These are phyloP conservation scores for Veloboletus limbatus DNA, from an alignment of 1,284 basidiomycete genomes.

Conservation along the genomic window DNA sequence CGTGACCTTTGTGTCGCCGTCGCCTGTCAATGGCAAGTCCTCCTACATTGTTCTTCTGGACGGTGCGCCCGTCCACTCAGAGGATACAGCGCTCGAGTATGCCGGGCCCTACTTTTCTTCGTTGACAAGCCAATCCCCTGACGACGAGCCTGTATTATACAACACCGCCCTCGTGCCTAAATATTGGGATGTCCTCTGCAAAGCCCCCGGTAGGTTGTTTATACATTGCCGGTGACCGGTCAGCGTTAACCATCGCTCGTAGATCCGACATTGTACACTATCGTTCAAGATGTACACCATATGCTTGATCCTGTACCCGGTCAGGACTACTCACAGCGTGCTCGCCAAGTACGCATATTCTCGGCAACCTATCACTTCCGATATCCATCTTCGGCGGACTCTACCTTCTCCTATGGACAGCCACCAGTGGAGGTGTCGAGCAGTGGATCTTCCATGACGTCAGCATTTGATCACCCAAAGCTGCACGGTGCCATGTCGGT, in stretches of 20 bases:
- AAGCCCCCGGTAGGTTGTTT: constrained; percentile 45
- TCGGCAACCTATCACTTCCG: constrained; percentile 53
- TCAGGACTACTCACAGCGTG: constrained; percentile 20
- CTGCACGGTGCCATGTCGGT: constrained; percentile 5
- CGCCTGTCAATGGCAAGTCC: constrained; percentile 46
- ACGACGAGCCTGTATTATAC: constrained; percentile 47
- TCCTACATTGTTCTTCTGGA: constrained; percentile 53
- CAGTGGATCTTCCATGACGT: constrained; percentile 17
- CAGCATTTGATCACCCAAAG: constrained; percentile 12
- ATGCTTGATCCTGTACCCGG: constrained; percentile 20
- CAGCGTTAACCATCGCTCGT: neutral
- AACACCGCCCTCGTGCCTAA: constrained; percentile 55
- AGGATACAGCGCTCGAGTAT: constrained; percentile 43
- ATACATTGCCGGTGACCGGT: neutral
- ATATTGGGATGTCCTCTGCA: constrained; percentile 56
- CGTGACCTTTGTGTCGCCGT: constrained; percentile 53
- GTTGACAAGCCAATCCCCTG: constrained; percentile 20
- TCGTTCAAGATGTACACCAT: constrained; percentile 52
- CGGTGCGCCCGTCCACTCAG: constrained; percentile 47
- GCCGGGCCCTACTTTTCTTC: constrained; percentile 34
- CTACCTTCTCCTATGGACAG: constrained; percentile 7
- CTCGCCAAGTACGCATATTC: constrained; percentile 39
- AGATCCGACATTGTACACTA: constrained; percentile 56
- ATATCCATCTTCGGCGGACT: constrained; percentile 28
- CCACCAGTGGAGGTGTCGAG: constrained; percentile 1